Evolutionary conservation across 2,329 filamentous ascomycete species (phyloP).

Genomic region (Beauveria scarabaeidicola): DNA sequence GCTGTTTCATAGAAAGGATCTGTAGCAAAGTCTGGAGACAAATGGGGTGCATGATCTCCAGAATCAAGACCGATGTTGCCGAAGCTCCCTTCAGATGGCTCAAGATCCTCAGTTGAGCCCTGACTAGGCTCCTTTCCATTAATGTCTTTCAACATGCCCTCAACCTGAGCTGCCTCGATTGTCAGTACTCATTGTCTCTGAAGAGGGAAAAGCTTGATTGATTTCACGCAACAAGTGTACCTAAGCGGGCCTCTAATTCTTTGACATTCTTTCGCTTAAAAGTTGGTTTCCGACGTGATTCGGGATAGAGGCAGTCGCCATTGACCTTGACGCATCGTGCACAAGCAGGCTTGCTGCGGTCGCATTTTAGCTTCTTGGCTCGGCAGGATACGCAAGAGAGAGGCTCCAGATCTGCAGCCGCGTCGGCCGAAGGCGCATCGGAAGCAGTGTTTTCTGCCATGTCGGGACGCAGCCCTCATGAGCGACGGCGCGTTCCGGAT

Average conservation of each 20-base stretch:
- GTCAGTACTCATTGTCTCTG: constrained; percentile 1
- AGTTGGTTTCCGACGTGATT: constrained; percentile 79
- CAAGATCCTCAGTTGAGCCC: constrained; percentile 11
- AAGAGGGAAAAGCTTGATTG: neutral
- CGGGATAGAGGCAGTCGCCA: constrained; percentile 78
- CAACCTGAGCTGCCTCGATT: constrained; percentile 62
- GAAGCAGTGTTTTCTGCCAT: constrained; percentile 1
- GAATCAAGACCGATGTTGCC: neutral
- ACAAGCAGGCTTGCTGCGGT: constrained; percentile 71
- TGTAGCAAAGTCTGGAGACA: neutral
- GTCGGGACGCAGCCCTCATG: neutral
- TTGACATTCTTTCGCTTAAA: constrained; percentile 86
- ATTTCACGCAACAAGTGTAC: constrained; percentile 36
- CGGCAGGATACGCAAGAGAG: constrained; percentile 80
- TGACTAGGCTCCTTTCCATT: constrained; percentile 29
- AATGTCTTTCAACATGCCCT: constrained; percentile 65
- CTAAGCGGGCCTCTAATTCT: constrained; percentile 77
- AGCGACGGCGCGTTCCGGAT: neutral
- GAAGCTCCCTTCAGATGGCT: constrained; percentile 2
- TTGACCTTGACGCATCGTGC: constrained; percentile 67
- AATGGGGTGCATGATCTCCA: neutral
- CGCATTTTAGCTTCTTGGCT: constrained; percentile 79
- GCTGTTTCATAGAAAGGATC: neutral
- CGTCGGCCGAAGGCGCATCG: neutral
- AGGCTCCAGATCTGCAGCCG: constrained; percentile 26